These are phyloP conservation scores for Neurospora africana DNA, from an alignment of 495 filamentous ascomycete species.

Conservation along the genomic window DNA sequence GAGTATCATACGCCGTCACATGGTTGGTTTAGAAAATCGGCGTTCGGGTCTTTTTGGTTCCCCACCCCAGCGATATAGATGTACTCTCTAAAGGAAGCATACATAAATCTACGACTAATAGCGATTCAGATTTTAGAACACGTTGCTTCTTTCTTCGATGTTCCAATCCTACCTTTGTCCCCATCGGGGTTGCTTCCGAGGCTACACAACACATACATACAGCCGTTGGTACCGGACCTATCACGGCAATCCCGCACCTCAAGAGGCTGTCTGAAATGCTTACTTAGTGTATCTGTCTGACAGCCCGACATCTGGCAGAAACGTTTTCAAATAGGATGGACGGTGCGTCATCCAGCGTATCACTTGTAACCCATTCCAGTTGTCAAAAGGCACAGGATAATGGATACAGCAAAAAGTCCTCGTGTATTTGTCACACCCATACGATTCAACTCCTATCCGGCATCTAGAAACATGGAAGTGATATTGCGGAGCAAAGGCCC, in stretches of 20 bases:
- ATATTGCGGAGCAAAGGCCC: neutral
- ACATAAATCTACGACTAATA: neutral
- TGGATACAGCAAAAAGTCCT: neutral
- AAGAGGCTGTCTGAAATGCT: neutral
- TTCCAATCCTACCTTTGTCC: neutral
- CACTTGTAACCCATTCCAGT: neutral
- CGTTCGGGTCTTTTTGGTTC: neutral
- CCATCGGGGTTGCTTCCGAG: neutral
- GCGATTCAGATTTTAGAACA: neutral
- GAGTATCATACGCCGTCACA: neutral
- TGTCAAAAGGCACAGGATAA: neutral
- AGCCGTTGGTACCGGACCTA: neutral
- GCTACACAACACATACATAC: neutral
- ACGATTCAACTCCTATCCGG: neutral
- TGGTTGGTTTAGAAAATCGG: neutral
- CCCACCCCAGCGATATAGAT: neutral
- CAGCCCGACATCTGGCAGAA: neutral
- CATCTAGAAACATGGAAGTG: neutral
- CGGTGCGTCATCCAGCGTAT: neutral
- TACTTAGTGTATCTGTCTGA: neutral
- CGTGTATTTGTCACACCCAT: neutral
- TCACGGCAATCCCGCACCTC: neutral
- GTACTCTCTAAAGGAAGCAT: neutral
- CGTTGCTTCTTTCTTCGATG: neutral
- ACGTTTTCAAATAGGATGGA: neutral